Conservation (phyloP, 768 basidiomycete species). For the Termitomyces sp. region DNA sequence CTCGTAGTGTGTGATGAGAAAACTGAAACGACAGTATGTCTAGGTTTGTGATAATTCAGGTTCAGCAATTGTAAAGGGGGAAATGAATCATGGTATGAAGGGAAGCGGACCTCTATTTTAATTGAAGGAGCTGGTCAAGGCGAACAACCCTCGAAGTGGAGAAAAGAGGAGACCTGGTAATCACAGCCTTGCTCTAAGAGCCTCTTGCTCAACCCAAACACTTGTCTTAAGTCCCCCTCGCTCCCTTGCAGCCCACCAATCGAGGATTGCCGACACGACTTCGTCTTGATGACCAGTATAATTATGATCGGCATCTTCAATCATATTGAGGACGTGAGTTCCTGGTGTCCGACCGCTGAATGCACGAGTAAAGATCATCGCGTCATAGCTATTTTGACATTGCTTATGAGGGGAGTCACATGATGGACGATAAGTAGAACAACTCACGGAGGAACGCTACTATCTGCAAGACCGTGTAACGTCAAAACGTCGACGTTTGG, state of each 20-base stretch:
- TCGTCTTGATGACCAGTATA: conserved; percentile 65
- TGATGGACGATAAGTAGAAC: conserved; percentile 4
- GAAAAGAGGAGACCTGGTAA: background rate
- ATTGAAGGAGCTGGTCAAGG: background rate
- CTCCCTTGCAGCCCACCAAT: conserved; percentile 54
- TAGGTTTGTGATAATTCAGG: too few relatives aligned
- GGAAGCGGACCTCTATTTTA: background rate
- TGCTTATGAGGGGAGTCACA: background rate
- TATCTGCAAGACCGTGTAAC: conserved; percentile 69
- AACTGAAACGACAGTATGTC: background rate
- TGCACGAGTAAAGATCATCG: conserved; percentile 59
- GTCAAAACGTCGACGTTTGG: conserved; percentile 59
- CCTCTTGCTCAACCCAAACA: conserved; percentile 47
- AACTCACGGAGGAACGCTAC: conserved; percentile 64
- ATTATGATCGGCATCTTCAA: conserved; percentile 79
- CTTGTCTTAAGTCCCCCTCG: conserved; percentile 51
- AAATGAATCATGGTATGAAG: background rate
- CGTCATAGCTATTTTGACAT: conserved; percentile 53
- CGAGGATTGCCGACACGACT: conserved; percentile 59
- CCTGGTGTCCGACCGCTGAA: conserved; percentile 54
- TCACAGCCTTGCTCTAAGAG: conserved; percentile 45
- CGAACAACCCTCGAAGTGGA: background rate
- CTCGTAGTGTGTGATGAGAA: background rate
- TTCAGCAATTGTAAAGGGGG: too few relatives aligned
- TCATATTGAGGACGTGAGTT: conserved; percentile 62